Percentiles rank a stretch among this genome's conserved stretches.
Evolutionary conservation across 768 basidiomycete genomes (phyloP).

Genomic region (Russula lepida): DNA sequence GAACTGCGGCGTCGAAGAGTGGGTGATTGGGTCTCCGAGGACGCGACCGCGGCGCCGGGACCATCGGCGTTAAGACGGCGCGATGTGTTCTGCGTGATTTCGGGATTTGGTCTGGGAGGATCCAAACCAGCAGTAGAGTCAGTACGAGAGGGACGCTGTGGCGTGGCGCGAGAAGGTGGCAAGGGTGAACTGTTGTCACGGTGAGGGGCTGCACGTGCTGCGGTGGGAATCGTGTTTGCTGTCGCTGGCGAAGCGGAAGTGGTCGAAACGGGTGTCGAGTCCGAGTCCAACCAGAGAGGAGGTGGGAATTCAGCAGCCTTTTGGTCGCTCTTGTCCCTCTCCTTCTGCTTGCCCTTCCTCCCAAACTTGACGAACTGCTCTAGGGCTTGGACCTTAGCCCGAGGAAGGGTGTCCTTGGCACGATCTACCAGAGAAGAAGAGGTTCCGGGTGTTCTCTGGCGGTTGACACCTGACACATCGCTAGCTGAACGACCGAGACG

Average conservation of each 20-base stretch:
- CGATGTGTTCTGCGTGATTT: not conserved
- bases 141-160: not conserved
- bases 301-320: constrained; percentile 18
- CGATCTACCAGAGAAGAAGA: constrained; percentile 2
- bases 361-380: constrained; percentile 19
- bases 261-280: not conserved
- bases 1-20: not conserved
- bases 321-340: not conserved
- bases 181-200: not conserved
- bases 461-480: not conserved
- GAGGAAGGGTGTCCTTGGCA: constrained; percentile 4
- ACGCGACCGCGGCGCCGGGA: not conserved
- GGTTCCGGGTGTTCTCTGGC: not conserved
- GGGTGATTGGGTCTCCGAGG: not conserved
- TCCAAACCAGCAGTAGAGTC: not conserved
- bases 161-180: not conserved
- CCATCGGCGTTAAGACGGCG: not conserved
- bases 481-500: constrained; percentile 10
- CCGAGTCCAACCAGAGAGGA: constrained; percentile 13
- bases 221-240: not conserved
- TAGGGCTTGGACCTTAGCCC: constrained; percentile 15
- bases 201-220: not conserved
- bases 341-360: constrained; percentile 15
- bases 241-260: not conserved
- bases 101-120: not conserved